A percentile compares a stretch with the other conserved stretches of the same genome.
Conservation (phyloP, 1,139 yeast genomes). For the Suhomyces taliae region DNA sequence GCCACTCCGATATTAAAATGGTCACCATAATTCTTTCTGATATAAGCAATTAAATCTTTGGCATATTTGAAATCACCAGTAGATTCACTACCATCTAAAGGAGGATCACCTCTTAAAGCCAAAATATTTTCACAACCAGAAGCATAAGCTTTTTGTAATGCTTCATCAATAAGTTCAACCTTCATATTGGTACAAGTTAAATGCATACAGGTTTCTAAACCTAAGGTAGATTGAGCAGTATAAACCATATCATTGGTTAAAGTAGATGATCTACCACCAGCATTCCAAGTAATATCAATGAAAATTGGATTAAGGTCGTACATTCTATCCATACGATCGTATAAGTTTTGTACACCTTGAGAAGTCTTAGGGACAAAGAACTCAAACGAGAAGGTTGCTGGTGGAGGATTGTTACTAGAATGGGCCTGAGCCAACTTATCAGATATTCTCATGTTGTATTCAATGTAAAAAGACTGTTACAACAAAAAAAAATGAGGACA, state of each 20-base stretch:
- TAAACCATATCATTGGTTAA: slow-evolving; percentile 88
- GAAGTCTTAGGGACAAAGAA: slow-evolving; percentile 98
- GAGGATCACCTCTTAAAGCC: slow-evolving; percentile 83
- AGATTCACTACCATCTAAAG: slow-evolving; percentile 60
- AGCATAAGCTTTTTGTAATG: slow-evolving; percentile 78
- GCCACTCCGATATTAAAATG: slow-evolving; percentile 76
- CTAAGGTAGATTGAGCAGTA: slow-evolving; percentile 89
- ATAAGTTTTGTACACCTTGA: slow-evolving; percentile 93
- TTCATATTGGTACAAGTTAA: slow-evolving; percentile 97
- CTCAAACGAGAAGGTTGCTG: slow-evolving; percentile 89
- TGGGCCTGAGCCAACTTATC: slow-evolving; percentile 54
- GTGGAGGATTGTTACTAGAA: slow-evolving; percentile 40
- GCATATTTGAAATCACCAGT: slow-evolving; percentile 79
- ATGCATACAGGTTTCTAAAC: slow-evolving; percentile 97
- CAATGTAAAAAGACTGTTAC: too few species aligned
- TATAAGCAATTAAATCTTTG: slow-evolving; percentile 58
- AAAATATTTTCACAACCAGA: slow-evolving; percentile 94
- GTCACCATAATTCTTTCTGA: slow-evolving; percentile 55
- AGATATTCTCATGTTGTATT: slow-evolving; percentile 48
- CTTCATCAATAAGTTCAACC: slow-evolving; percentile 74
- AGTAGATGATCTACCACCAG: slow-evolving; percentile 85
- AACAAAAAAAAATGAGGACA: not conserved
- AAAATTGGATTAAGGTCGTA: slow-evolving; percentile 88
- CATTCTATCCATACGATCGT: slow-evolving; percentile 98
- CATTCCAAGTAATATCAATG: slow-evolving; percentile 97